A percentile compares a stretch with the other conserved stretches of the same genome.
phyloP scores from a whole-genome alignment of 352 stramenopile species.

The Poterioochromonas sp. region DNA sequence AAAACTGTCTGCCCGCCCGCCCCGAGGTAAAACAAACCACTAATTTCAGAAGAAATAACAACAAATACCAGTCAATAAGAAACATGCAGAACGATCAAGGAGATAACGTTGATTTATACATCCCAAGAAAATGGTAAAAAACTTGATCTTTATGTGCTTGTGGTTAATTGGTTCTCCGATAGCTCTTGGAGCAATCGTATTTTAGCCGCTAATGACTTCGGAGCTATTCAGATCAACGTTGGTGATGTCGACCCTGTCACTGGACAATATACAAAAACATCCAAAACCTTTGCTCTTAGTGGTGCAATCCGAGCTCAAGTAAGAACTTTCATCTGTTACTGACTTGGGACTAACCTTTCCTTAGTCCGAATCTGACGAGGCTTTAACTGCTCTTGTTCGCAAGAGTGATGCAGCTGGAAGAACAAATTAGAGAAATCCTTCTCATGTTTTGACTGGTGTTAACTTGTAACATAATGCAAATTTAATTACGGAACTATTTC shows the following conservation, averaged over 20 bases:
- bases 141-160: not conserved
- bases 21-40: too few relatives aligned
- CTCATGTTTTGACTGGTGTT: too few relatives aligned
- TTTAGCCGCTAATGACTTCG: not conserved
- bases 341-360: not conserved
- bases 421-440: too few relatives aligned
- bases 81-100: constrained; percentile 18
- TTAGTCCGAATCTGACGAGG: constrained; percentile 14
- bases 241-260: constrained; percentile 2
- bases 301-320: not conserved
- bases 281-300: not conserved
- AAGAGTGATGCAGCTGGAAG: too few relatives aligned
- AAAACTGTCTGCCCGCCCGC: too few relatives aligned
- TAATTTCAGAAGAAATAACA: too few relatives aligned
- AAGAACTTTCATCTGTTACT: too few relatives aligned
- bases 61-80: too few relatives aligned
- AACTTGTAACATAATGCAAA: too few relatives aligned
- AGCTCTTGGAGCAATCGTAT: not conserved
- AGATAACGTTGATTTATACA: constrained; percentile 19
- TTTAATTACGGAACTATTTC: too few relatives aligned
- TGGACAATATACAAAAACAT: not conserved
- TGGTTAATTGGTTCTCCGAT: too few relatives aligned
- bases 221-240: not conserved
- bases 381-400: constrained; percentile 4
- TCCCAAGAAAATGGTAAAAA: constrained; percentile 8